Evolutionary conservation across 2,329 filamentous ascomycete species (phyloP), one percentile per base, ranked within the genome.

Genomic region (Colletotrichum filicis): DNA sequence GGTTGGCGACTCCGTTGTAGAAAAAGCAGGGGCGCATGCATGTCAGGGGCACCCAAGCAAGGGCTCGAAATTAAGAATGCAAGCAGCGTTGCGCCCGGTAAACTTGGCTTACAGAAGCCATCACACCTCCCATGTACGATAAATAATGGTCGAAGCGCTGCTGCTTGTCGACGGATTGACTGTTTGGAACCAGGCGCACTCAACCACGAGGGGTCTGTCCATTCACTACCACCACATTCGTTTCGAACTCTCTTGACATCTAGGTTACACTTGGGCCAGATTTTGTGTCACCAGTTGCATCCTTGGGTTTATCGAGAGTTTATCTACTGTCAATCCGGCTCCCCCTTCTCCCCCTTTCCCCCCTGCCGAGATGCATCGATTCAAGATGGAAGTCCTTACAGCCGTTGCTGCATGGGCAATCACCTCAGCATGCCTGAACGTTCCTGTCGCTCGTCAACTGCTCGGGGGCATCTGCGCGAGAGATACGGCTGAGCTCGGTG

Each of bases 351-450:
- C 19, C 57, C 26, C n/a, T 8, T 26, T 8, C 26, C 37, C 30
- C n/a, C 49, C 57, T 53, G 53, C 46, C 59, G 28, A 32, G 19
- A 71, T 67, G 71, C 52, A 66, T 68, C 58, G 46, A 26, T 24
- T 62, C 68, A 72, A 67, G 68, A 72, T 80, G 49, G 75, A 80
- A 53, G 63, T 77, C 19, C 35, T 80, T n/a, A 74, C 77, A 42
- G 80, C 79, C 3, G 55, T 78, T 28, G 73, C 77, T 28, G 78
- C 74, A 8, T 81, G 77, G 77, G 76, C 79, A 3, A 52, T 77
- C 6, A 74, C 74, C 6, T 74, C 78, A 7, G 68, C 76, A 19
- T 77, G 77, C 22, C 65, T 76, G 9, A 75, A 61, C 19, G 61
- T 76, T 60, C 73, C 76, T 6, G 55, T 68, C 5, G 46, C 59